phyloP scores from a whole-genome alignment of 2,329 filamentous ascomycete species.

The Curvularia sp. region DNA sequence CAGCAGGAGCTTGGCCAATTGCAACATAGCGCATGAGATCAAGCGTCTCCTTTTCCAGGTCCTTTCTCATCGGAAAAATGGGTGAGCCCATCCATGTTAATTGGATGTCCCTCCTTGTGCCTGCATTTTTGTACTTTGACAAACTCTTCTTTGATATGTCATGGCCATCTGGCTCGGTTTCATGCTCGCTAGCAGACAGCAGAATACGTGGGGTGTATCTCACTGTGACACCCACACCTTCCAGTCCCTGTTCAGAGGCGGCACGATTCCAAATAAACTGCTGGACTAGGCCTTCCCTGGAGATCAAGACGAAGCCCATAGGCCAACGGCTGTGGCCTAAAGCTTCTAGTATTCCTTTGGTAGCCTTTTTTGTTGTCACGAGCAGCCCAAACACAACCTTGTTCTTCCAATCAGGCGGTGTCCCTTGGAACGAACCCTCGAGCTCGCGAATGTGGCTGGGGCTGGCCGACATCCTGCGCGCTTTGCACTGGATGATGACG shows the following conservation, averaged over 20 bases:
- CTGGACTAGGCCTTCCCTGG: conserved; percentile 62
- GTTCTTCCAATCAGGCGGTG: conserved; percentile 75
- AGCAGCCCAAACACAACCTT: conserved; percentile 71
- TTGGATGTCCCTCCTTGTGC: conserved; percentile 43
- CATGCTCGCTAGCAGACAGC: conserved; percentile 10
- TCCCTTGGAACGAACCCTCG: conserved; percentile 77
- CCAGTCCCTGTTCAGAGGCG: conserved; percentile 68
- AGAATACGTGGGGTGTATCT: conserved; percentile 36
- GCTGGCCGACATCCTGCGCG: conserved; percentile 54
- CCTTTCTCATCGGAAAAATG: conserved; percentile 39
- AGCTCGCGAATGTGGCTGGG: conserved; percentile 75
- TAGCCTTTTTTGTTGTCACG: conserved; percentile 72
- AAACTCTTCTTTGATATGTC: conserved; percentile 10
- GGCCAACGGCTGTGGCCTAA: conserved; percentile 71
- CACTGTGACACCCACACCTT: conserved; percentile 56
- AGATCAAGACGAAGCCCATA: conserved; percentile 73
- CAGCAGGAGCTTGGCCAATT: background rate
- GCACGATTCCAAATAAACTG: conserved; percentile 77
- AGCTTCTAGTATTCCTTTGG: conserved; percentile 78
- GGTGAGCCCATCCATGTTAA: conserved; percentile 49
- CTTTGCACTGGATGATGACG: conserved; percentile 74
- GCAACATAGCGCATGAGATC: conserved; percentile 12
- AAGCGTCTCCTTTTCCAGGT: conserved; percentile 34
- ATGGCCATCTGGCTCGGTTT: conserved; percentile 11
- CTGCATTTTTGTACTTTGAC: conserved; percentile 27